Conservation (phyloP, 2,329 filamentous ascomycete genomes). For the Endoconidiophora laricicola region DNA sequence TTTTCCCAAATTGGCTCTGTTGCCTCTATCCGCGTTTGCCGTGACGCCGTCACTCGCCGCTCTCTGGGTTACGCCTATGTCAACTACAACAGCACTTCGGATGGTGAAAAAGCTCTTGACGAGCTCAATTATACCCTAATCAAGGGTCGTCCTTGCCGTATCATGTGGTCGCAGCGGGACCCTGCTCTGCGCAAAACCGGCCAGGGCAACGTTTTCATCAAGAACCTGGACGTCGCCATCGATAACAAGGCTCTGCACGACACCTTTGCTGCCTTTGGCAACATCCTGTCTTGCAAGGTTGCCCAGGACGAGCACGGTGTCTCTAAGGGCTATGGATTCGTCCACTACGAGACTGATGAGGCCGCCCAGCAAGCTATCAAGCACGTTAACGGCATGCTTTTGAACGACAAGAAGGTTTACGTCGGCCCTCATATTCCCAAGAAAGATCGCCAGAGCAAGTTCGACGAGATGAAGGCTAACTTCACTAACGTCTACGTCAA, state of each 20-base stretch:
- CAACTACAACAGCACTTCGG: constrained; percentile 96
- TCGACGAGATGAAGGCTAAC: constrained; percentile 99
- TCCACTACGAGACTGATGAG: constrained; percentile 99
- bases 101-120: constrained; percentile 96
- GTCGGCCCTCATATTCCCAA: constrained; percentile 98
- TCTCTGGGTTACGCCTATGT: constrained; percentile 99
- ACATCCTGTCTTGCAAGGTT: constrained; percentile 99
- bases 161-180: constrained; percentile 99
- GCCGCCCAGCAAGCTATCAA: constrained; percentile 95
- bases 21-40: constrained; percentile 98
- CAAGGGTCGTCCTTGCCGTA: constrained; percentile 96
- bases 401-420: constrained; percentile 99
- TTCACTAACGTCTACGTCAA: constrained; percentile 99
- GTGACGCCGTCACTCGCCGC: constrained; percentile 93
- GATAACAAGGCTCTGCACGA: constrained; percentile 99
- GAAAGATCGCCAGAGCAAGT: constrained; percentile 99
- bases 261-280: constrained; percentile 96
- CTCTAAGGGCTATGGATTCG: constrained; percentile 98
- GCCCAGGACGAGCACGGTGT: constrained; percentile 91
- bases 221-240: constrained; percentile 96
- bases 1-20: constrained; percentile 99
- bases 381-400: constrained; percentile 97
- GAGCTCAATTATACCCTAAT: constrained; percentile 99
- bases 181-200: constrained; percentile 97
- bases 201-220: constrained; percentile 99